These are phyloP conservation scores for Cordyceps fumosorosea DNA, from an alignment of 2,329 filamentous ascomycete species.

Conservation along the genomic window DNA sequence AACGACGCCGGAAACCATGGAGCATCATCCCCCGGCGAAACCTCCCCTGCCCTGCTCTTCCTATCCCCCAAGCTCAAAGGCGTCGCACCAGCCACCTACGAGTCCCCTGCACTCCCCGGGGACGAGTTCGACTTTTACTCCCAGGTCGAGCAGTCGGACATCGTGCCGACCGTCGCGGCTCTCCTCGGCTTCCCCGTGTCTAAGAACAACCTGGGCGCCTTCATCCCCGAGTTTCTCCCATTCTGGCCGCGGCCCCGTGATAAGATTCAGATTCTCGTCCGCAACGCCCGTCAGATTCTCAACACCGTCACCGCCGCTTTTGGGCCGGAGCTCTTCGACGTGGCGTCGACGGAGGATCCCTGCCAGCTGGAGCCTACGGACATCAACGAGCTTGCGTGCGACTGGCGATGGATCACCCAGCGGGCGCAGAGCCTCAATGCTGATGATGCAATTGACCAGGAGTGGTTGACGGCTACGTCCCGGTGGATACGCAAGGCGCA, in stretches of 20 bases:
- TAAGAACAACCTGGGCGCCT: slow-evolving; percentile 81
- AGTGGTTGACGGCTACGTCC: slow-evolving; percentile 38
- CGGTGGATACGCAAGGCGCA: slow-evolving; percentile 69
- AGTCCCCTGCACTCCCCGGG: slow-evolving; percentile 50
- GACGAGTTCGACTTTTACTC: slow-evolving; percentile 79
- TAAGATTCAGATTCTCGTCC: slow-evolving; percentile 60
- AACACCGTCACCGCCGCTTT: slow-evolving; percentile 71
- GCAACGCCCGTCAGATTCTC: slow-evolving; percentile 76
- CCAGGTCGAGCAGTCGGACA: slow-evolving; percentile 86
- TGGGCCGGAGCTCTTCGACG: slow-evolving; percentile 38
- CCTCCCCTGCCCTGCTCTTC: slow-evolving; percentile 86
- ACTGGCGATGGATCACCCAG: slow-evolving; percentile 46
- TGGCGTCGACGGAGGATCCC: slow-evolving; percentile 27
- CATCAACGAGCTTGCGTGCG: slow-evolving; percentile 58
- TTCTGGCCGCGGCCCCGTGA: slow-evolving; percentile 59
- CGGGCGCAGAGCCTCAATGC: slow-evolving; percentile 20
- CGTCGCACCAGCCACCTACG: slow-evolving; percentile 35
- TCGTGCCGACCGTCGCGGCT: slow-evolving; percentile 82
- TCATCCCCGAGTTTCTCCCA: slow-evolving; percentile 70
- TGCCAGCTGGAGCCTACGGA: slow-evolving; percentile 29
- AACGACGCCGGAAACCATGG: slow-evolving; percentile 97
- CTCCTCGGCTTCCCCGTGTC: slow-evolving; percentile 83
- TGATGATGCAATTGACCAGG: slow-evolving; percentile 25
- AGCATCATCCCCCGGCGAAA: slow-evolving; percentile 88
- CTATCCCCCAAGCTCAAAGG: slow-evolving; percentile 73